Evolutionary conservation across 116 monocot species (phyloP), one percentile per base, ranked within the genome.

Genomic region (Phalaenopsis hybrid): DNA sequence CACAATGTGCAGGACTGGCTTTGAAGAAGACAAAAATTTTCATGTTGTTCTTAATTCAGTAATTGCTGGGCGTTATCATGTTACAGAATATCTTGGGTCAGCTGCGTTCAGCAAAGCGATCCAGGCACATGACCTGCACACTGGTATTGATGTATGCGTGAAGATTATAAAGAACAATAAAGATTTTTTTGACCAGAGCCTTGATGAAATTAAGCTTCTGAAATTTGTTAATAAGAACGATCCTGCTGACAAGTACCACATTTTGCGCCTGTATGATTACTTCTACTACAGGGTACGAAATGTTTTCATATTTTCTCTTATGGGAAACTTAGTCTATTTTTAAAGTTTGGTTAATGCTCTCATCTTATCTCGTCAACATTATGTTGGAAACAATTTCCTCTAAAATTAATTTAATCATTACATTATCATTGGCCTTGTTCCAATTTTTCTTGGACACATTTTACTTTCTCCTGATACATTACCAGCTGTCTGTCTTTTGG

Each of bases 121-220:
- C 78, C 99, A 99, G 81, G 99, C 99, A 23, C 99, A 99, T 86
- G 99, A 99, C 76, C 84, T 99, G 83, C 99, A 95, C 75, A 95
- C 99, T 41, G 99, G 99, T 44, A 92, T 92, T 86, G 95, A 99
- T 91, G 99, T 99, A 3, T 99, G 99, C 49, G 86, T 99, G 74
- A 99, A 99, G 84, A 99, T 99, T 78, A 99, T 99, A 80, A 99
- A 99, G 87, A 99, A 99, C 80, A 95, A 99, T 86, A 99, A 99
- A 83, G 99, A 99, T 86, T 99, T 99, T 81, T 99, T 99, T 69
- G 99, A 99, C 73, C 99, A 99, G 90, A 99, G 99, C 82, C 91
- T 99, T 84, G 99, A 99, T 87, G 99, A 95, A 84, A 99, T 99
- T 79, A 99, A 99, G 87, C 99, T 99, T 78, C 81, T 99, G 63